phyloP scores from a whole-genome alignment of 2,329 filamentous ascomycete species.

The Cladophialophora carrionii region DNA sequence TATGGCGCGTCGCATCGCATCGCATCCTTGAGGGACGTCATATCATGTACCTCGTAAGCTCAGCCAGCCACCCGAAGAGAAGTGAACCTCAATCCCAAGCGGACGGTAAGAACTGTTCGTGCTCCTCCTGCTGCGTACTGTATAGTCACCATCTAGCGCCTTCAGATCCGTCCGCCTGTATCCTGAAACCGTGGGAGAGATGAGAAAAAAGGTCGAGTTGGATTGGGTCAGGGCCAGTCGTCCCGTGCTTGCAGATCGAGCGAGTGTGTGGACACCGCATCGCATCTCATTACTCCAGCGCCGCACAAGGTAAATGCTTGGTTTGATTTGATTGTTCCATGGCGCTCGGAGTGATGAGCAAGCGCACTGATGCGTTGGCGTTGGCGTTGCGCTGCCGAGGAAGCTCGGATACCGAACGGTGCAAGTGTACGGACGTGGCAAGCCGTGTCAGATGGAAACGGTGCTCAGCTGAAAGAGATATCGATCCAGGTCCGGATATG shows the following conservation, averaged over 20 bases:
- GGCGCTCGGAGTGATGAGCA: neutral
- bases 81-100: neutral
- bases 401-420: neutral
- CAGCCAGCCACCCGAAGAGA: neutral
- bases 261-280: neutral
- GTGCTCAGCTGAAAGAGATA: neutral
- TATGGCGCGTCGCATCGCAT: no score
- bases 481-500: neutral
- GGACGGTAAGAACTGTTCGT: neutral
- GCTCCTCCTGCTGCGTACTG: conserved; percentile 2
- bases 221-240: neutral
- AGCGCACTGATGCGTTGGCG: conserved; percentile 9
- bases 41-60: neutral
- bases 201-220: neutral
- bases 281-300: neutral
- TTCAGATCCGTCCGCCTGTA: conserved; percentile 1
- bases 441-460: neutral
- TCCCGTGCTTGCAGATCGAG: neutral
- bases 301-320: neutral
- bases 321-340: neutral
- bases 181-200: neutral
- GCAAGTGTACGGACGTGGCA: neutral
- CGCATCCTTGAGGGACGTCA: neutral
- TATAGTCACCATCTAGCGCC: conserved; percentile 18
- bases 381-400: neutral